Evolutionary conservation across 768 basidiomycete species (phyloP), one percentile per base, ranked within the genome.

Genomic region (Termitomyces heimii): DNA sequence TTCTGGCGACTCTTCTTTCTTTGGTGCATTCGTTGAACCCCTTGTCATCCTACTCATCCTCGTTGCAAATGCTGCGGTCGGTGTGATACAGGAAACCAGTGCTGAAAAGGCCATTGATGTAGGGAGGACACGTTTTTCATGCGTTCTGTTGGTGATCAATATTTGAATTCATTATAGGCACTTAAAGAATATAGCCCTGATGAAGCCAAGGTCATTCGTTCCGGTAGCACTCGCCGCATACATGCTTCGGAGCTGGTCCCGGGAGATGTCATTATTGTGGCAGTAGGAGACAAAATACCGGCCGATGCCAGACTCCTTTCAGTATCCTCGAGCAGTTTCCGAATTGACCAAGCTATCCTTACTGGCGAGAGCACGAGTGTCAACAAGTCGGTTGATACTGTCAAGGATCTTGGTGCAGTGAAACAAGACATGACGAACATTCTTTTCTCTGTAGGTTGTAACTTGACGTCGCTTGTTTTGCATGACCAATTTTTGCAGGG

Each of bases 371-470:
- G 89, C 63, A 79, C 78, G 57, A 93, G 91, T 62, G 95, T 98
- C 42, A 83, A 84, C 76, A 99, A 99, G 75, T 82, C 76, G 20
- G 67, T 82, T 6, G 83, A 82, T 9, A 73, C 79, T 31, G 86
- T 99, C 46, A 62, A 75, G 10, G 96, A 98, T 66, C 48, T 65
- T 35, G 81, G 77, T 62, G 96, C 95, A 7, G 96, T 98, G 57
- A 97, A 96, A 73, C 96, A 98, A 72, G 96, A 99, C 66, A 96
- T 96, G 95, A 86, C 81, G 56, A 98, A 98, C 72, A 97, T 97
- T 73, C 75, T 98, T 12, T 98, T 98, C 73, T 87, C 92, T 9
- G 93, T 93, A 64, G 65, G 85, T 71, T 43, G 10, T 39, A 8
- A 13, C 6, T 29, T 18, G 35, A 46, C 22, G 54, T 56, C 29